A percentile compares a stretch with the other conserved stretches of the same genome.
phyloP scores from a whole-genome alignment of 352 stramenopile genomes.

The Globisporangium canariense region DNA sequence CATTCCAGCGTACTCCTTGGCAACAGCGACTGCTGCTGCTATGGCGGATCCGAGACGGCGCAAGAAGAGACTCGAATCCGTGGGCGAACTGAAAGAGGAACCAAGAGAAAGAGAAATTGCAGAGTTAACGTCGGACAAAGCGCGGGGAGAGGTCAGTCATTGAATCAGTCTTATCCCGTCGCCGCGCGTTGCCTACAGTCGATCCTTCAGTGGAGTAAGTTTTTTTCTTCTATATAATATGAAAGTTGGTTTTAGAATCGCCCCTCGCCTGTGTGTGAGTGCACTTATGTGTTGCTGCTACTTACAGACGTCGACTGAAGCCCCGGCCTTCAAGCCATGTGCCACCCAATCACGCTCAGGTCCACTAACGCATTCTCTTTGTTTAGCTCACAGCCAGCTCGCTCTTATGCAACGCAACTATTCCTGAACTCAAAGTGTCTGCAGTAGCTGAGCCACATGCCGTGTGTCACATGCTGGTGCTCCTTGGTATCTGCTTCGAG shows the following conservation, averaged over 20 bases:
- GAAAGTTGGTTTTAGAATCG: conserved; percentile 10
- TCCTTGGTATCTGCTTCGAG: not conserved
- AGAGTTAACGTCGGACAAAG: not conserved
- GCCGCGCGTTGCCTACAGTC: not conserved
- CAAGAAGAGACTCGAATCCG: conserved; percentile 2
- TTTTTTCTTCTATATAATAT: conserved; percentile 12
- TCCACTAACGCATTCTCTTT: not conserved
- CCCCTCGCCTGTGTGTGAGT: not conserved
- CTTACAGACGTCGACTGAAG: not conserved
- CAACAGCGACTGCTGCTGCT: not conserved
- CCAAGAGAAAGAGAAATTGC: not conserved
- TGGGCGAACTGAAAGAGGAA: not conserved
- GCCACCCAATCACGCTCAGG: not conserved
- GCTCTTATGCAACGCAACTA: not conserved
- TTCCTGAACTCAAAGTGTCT: conserved; percentile 4
- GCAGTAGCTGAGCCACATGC: not conserved
- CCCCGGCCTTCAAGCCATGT: not conserved
- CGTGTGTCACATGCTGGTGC: not conserved
- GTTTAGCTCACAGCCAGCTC: conserved; percentile 1
- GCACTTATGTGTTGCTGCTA: not conserved
- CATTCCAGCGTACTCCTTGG: not conserved
- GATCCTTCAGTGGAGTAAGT: conserved; percentile 6
- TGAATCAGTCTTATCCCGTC: not conserved
- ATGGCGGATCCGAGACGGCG: not conserved
- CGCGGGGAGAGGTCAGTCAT: not conserved